Conservation (phyloP, 2,329 filamentous ascomycete genomes). For the Fusarium sp. region DNA sequence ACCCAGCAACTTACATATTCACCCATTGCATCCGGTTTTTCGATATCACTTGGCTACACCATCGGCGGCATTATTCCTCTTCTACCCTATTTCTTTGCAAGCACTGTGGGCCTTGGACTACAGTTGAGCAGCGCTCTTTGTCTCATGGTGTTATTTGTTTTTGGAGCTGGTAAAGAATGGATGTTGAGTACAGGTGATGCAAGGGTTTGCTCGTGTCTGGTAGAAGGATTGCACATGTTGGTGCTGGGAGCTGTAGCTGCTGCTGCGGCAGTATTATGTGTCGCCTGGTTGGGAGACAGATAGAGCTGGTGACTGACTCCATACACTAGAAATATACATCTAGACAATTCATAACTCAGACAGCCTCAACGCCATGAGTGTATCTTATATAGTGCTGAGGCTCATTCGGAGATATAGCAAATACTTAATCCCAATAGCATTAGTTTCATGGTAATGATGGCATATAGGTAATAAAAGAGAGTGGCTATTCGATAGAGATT, state of each 20-base stretch:
- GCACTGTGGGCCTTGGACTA: constrained; percentile 57
- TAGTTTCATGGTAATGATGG: too few species aligned
- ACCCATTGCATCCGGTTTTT: constrained; percentile 65
- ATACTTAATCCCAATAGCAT: too few species aligned
- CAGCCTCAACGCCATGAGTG: too few species aligned
- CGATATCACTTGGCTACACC: constrained; percentile 71
- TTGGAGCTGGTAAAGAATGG: constrained; percentile 68
- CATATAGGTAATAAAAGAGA: too few species aligned
- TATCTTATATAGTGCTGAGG: too few species aligned
- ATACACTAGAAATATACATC: too few species aligned
- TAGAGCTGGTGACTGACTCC: background rate
- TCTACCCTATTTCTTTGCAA: constrained; percentile 69
- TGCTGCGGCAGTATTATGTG: constrained; percentile 49
- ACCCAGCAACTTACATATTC: constrained; percentile 27
- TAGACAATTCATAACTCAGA: too few species aligned
- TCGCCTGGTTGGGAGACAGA: constrained; percentile 42
- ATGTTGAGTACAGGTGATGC: constrained; percentile 44
- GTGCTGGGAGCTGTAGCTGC: constrained; percentile 52
- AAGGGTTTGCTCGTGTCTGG: constrained; percentile 38
- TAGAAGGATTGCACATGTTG: constrained; percentile 53
- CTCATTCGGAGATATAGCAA: too few species aligned
- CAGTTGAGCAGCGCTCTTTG: constrained; percentile 67
- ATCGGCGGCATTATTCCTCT: constrained; percentile 72
- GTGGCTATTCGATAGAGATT: too few species aligned
- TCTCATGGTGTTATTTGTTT: constrained; percentile 65